Conservation (phyloP, 2,329 filamentous ascomycete genomes). For the Xylariaceae sp. region DNA sequence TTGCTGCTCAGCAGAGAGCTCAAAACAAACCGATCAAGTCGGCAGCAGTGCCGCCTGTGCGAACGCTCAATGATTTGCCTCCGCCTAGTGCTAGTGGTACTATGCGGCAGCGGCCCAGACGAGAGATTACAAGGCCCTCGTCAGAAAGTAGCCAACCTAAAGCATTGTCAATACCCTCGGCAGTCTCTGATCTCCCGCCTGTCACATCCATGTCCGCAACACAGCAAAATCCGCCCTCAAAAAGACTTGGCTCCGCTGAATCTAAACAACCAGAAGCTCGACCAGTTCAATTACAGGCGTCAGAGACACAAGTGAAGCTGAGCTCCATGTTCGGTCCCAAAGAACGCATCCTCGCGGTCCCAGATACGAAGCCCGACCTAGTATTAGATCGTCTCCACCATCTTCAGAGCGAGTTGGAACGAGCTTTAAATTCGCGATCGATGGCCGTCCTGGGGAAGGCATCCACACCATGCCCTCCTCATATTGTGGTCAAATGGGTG, state of each 20-base stretch:
- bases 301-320: constrained; percentile 13
- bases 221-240: constrained; percentile 7
- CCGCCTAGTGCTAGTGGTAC: constrained; percentile 28
- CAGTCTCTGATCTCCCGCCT: constrained; percentile 7
- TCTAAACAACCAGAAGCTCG: constrained; percentile 11
- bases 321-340: constrained; percentile 53
- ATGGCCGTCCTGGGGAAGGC: constrained; percentile 58
- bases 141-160: constrained; percentile 23
- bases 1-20: constrained; percentile 61
- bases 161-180: constrained; percentile 13
- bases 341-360: constrained; percentile 48
- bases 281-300: constrained; percentile 4
- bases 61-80: constrained; percentile 31
- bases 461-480: constrained; percentile 51
- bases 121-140: constrained; percentile 26
- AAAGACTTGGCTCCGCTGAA: constrained; percentile 4
- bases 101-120: constrained; percentile 27
- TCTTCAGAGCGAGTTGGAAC: constrained; percentile 58
- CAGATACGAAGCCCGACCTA: constrained; percentile 53
- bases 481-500: constrained; percentile 76
- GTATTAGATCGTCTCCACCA: constrained; percentile 53
- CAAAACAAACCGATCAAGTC: constrained; percentile 44
- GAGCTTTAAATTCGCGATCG: constrained; percentile 59
- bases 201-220: constrained; percentile 4
- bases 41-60: constrained; percentile 26